Base-by-base conservation (phyloP, 192 early-diverging fungal species). In the Coemansia sp. region DNA sequence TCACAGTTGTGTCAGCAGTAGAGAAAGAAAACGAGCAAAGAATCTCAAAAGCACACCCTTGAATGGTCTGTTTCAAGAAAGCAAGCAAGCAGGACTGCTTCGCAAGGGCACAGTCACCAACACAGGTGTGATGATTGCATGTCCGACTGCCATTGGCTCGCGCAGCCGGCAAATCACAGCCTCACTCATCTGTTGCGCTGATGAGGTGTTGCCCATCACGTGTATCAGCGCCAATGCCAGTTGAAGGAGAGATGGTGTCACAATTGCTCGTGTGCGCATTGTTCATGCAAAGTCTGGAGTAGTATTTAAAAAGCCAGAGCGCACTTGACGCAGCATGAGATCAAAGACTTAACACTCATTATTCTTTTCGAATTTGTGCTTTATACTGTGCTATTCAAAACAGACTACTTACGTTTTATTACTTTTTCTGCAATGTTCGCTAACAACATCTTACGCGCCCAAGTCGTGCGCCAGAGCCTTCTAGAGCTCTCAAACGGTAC, bases 71-170 rank as follows among this genome's bases (percentile, higher is more conserved):
- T 6, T 61, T 24, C n/a, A 27, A 22, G n/a, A 60, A 7, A n/a
- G n/a, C n/a, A n/a, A n/a, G n/a, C n/a, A n/a, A n/a, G n/a, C n/a
- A n/a, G n/a, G n/a, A n/a, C n/a, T n/a, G n/a, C n/a, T n/a, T n/a
- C 18, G 49, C n/a, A 24, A 53, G 52, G 9, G 52, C 27, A 53
- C 14, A 21, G 27, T 24, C 52, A 22, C 9, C 14, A 3, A n/a
- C 23, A 22, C 52, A 31, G 10, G 54, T 21, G 19, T 9, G 32
- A 5, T 52, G 32, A 16, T 18, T 63, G 67, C 74, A 56, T 76
- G 69, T 68, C 69, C 54, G 23, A 16, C 19, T 51, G 32, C 53
- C 51, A 76, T 76, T 76, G 74, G 74, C 65, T 60, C 25, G 14
- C 27, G 49, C 22, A 22, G 53, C 48, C 22, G 44, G 53, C 44